Base-by-base conservation (phyloP, 768 basidiomycete species). In the Boletus rubescentipes region DNA sequence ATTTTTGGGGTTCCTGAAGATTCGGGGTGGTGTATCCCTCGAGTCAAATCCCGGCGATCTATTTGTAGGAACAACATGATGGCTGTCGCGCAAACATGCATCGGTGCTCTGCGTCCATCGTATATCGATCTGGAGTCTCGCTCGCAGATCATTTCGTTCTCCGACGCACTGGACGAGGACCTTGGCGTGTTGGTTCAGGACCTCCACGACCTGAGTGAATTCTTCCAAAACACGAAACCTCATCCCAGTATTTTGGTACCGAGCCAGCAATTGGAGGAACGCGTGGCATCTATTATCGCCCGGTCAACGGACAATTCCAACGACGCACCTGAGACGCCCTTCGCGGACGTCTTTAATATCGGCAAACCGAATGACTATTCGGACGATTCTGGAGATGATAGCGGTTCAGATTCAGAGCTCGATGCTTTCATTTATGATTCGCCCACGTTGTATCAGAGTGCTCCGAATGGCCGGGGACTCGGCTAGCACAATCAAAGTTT, bases 11-110 rank as follows among this genome's bases (percentile, higher is more conserved):
- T 91, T 21, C 87, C 90, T 1, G 79, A 86, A 51, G 83, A 85
- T 36, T 91, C 89, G 4, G 94, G 94, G 16, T 97, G 94, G 94
- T 89, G 84, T 58, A 80, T 94, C 43, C 82, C 91, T 21, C 85
- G 83, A 60, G 77, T 82, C 8, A 84, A 87, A 48, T 73, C 75
- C 16, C 75, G 80, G 29, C 80, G 85, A 30, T 79, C 80, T 4
- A 74, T 76, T 20, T 93, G 90, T 61, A 80, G 90, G 41, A 75
- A 81, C 38, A 95, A 94, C 64, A 79, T 95, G 58, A 79, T 86
- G 71, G 89, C 90, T 2, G 89, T 96, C 12, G 93, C 90, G 59
- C 91, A 91, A 60, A 89, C 90, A 5, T 93, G 88, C 68, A 84
- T 85, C 32, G 79, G 86, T 65, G 80, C 84, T 12, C 74, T 81